These are phyloP conservation scores for Talaromyces verruculosus DNA, from an alignment of 2,329 filamentous ascomycete species.

Conservation along the genomic window DNA sequence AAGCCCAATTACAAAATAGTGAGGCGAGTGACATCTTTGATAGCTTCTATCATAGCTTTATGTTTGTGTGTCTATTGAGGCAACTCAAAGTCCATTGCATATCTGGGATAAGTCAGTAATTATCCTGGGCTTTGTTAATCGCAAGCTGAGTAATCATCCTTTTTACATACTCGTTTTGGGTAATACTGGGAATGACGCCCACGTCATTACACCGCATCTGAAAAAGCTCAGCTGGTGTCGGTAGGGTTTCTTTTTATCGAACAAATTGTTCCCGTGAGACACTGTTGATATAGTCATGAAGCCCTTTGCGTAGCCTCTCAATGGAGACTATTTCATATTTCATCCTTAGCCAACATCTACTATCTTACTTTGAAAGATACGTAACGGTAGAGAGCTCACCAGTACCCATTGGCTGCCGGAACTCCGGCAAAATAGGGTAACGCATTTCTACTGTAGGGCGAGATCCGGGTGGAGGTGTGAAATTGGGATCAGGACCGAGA, in stretches of 20 bases:
- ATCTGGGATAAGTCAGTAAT: background rate
- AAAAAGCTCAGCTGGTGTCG: conserved; percentile 8
- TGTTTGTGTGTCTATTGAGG: conserved; percentile 13
- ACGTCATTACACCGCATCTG: conserved; percentile 8
- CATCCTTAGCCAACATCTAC: background rate
- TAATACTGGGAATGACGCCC: conserved; percentile 11
- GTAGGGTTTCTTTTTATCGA: conserved; percentile 1
- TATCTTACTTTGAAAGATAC: too few species aligned
- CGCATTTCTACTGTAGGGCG: conserved; percentile 8
- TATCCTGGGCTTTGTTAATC: background rate
- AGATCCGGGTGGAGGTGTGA: conserved; percentile 2
- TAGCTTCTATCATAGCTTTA: conserved; percentile 7
- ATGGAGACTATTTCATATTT: background rate
- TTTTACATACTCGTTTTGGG: conserved; percentile 8
- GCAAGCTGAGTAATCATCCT: background rate
- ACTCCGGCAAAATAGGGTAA: conserved; percentile 7
- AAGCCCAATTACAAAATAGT: background rate
- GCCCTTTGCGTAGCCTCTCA: conserved; percentile 10
- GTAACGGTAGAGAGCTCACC: background rate
- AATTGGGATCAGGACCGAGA: conserved; percentile 2
- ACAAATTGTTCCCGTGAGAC: conserved; percentile 7
- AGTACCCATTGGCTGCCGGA: conserved; percentile 6
- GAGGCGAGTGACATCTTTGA: conserved; percentile 2
- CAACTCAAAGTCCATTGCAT: conserved; percentile 10
- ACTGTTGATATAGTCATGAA: conserved; percentile 4